Evolutionary conservation across 148 eudicot species (phyloP), one percentile per base, ranked within the genome.

Genomic region (Arctostaphylos glauca): DNA sequence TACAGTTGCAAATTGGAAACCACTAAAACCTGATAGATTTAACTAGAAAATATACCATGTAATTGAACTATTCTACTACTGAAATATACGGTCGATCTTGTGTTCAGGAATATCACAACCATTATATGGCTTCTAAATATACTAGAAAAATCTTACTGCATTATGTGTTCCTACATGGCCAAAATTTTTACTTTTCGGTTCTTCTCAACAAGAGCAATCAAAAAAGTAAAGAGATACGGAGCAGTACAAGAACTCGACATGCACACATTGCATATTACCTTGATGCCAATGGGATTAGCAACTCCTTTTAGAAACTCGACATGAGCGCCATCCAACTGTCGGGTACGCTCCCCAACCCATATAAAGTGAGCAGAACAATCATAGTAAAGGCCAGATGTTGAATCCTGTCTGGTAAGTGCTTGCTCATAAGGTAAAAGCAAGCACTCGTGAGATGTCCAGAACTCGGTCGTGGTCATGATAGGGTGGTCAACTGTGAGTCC

Each of bases 401-500:
- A 83, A 78, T 83, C 85, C 49, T 6, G 50, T 60, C 85, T 52
- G 18, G 85, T 83, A 31, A 83, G 81, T 66, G 85, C 48, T 52
- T 83, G 85, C 74, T 83, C 85, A 41, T 83, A 83, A 52, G 85
- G 85, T 15, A 83, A 77, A 16, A 66, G 85, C 64, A 83, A 38
- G 85, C 85, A 83, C 76, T 83, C 85, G 68, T 83, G 85, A 31
- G 85, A 83, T 66, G 81, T 83, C 85, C 85, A 83, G 76, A 83
- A 83, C 52, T 83, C 77, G 38, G 85, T 83, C 7, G 85, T 66
- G 5, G 48, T 48, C 85, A 77, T 77, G n/a, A 83, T 68, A 53
- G 85, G 85, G 21, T 83, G 81, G 19, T 83, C 76, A 21, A 83
- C 55, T 71, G 78, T 75, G 56, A 75, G 78, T 49, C 78, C 78